A percentile compares a stretch with the other conserved stretches of the same genome.
phyloP scores from a whole-genome alignment of 495 filamentous ascomycete species.

The Beverwykella pulmonaria region DNA sequence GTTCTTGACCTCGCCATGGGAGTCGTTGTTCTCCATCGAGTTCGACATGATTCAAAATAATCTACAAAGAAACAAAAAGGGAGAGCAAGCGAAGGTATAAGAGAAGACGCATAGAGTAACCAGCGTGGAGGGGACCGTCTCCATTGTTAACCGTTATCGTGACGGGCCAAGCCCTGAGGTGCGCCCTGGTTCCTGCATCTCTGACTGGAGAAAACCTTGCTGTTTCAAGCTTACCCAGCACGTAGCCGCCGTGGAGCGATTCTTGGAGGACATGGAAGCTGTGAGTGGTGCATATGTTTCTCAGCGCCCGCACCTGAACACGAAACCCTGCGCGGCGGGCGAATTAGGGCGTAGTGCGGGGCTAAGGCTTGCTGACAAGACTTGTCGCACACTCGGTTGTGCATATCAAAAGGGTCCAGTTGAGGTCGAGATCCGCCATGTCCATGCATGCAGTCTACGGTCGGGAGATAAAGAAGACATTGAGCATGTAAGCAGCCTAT shows the following conservation, averaged over 20 bases:
- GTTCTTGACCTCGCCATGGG: constrained; percentile 16
- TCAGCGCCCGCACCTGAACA: neutral
- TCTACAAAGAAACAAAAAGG: constrained; percentile 6
- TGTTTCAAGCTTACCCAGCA: constrained; percentile 19
- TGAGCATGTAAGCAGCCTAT: neutral
- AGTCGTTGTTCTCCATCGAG: neutral
- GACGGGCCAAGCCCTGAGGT: constrained; percentile 4
- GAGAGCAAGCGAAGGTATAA: constrained; percentile 3
- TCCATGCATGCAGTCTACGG: neutral
- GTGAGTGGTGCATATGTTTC: constrained; percentile 24
- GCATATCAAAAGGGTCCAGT: constrained; percentile 1
- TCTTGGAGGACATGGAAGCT: constrained; percentile 21
- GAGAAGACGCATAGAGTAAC: constrained; percentile 22
- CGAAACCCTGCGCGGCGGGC: neutral
- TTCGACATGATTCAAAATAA: constrained; percentile 8
- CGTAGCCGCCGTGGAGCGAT: constrained; percentile 24
- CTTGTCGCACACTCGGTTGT: constrained; percentile 13
- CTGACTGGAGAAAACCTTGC: constrained; percentile 23
- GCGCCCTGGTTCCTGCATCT: constrained; percentile 34
- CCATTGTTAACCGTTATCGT: constrained; percentile 31
- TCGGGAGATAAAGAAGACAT: neutral
- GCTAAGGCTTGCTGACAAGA: neutral
- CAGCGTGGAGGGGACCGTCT: constrained; percentile 11
- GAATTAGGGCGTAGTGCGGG: constrained; percentile 14
- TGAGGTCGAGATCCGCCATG: neutral